Base-by-base conservation (phyloP, 805 yeast species). In the Sugiyamaella americana region DNA sequence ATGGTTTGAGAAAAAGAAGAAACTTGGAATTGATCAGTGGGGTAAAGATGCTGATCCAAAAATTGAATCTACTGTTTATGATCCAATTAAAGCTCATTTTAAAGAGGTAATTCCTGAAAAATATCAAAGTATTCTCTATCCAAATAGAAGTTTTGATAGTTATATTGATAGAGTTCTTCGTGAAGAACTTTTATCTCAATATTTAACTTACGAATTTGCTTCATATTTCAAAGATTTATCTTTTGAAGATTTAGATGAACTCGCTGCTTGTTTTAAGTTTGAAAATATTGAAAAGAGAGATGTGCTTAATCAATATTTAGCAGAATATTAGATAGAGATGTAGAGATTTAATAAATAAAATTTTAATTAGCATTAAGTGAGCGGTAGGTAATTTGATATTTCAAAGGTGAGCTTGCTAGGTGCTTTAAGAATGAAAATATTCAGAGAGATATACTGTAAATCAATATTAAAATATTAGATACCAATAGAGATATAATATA, bases 261-360 rank as follows among this genome's bases (percentile, higher is more conserved):
- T 74, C 56, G 78, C 78, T 24, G 74, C 72, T n/a, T 63, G 67
- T 44, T 74, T 72, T 65, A 73, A 73, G 59, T 66, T 74, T 48
- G 78, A 73, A 56, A 74, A 74, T 51, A 59, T 68, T 36, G 51
- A 56, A 20, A 63, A 68, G 58, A 64, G 78, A 50, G 71, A 70
- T 26, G 67, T 64, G 50, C 62, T 74, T 57, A 74, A 73, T 44
- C 19, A 44, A 42, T 44, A 47, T 34, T 37, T 49, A 16, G 40
- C 53, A 23, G 49, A 47, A 35, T 50, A 52, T 29, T 52, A 36
- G 34, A 16, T 26, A 26, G 32, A 8, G 13, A 8, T n/a, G n/a
- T n/a, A n/a, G n/a, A n/a, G n/a, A n/a, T n/a, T n/a, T n/a, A n/a
- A n/a, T n/a, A n/a, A n/a, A n/a, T n/a, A n/a, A n/a, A n/a, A n/a